Evolutionary conservation across 1,139 yeast species (phyloP), one percentile per base, ranked within the genome.

Genomic region (Suhomyces chickasaworum): DNA sequence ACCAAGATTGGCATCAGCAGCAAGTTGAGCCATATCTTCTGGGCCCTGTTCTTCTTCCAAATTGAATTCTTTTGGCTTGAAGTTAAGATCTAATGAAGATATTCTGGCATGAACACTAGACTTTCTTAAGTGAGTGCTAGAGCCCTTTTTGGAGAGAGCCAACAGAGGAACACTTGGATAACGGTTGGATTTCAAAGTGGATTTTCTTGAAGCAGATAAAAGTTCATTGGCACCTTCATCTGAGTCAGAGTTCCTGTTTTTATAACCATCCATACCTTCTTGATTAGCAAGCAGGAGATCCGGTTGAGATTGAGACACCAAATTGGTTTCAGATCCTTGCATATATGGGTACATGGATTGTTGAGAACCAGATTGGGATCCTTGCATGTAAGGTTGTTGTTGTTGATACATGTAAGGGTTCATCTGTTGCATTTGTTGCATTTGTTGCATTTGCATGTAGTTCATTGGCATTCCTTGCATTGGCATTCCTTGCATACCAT

Each of bases 111-210:
- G 46, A 8, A 17, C 27, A 32, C 44, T 36, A 10, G 45, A 30
- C 20, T 37, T 46, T 42, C 51, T 46, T 20, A 41, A 17, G 10
- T 43, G 41, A 12, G 42, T 17, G 12, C 31, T 33, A 7, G 46
- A 23, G 12, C 25, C n/a, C 17, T 32, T 38, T 23, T 45, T 43
- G 13, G 25, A 42, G 30, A 48, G 48, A 5, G 52, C 47, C 32
- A 53, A 45, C 57, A 55, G 59, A 4, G 78, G 78, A 7, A 68
- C 69, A 16, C 77, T 71, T 7, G 75, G 65, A 42, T 60, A 69
- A 43, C 78, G 59, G 46, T 60, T 71, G 6, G 75, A 66, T 53
- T 65, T 69, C 31, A 69, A 52, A 6, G 73, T 66, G 13, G 71
- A 63, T 38, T 56, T 62, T 50, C 77, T 60, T 10, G 75, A 63